phyloP scores from a whole-genome alignment of 345 rosid genomes.

The Sonneratia alba region DNA sequence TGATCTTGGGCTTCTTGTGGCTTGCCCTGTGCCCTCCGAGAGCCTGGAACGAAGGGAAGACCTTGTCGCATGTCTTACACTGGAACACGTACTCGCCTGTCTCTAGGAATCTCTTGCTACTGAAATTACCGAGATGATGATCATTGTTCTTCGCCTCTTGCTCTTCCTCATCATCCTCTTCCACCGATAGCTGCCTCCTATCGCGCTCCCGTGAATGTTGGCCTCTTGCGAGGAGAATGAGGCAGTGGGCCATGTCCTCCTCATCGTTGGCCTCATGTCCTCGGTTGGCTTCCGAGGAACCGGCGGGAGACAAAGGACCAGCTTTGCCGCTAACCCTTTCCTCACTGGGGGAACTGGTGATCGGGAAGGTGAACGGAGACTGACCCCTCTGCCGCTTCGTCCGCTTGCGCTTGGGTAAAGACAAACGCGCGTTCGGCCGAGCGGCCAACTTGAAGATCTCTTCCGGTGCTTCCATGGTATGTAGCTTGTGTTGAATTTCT shows the following conservation, averaged over 20 bases:
- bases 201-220: constrained; percentile 18
- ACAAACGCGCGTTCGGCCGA: background rate
- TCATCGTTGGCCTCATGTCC: constrained; percentile 47
- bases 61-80: constrained; percentile 84
- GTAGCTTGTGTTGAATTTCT: background rate
- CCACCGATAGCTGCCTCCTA: background rate
- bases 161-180: background rate
- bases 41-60: constrained; percentile 92
- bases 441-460: background rate
- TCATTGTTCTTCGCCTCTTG: background rate
- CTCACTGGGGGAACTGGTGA: constrained; percentile 15
- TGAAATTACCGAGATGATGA: constrained; percentile 34
- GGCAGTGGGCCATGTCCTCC: constrained; percentile 84
- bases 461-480: constrained; percentile 1
- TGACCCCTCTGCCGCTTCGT: constrained; percentile 64
- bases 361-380: constrained; percentile 44
- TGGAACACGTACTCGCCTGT: constrained; percentile 76
- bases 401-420: constrained; percentile 57
- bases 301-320: background rate
- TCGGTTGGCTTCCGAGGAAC: constrained; percentile 5
- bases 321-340: background rate
- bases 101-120: constrained; percentile 61
- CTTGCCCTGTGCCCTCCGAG: constrained; percentile 97
- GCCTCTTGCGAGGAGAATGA: constrained; percentile 80
- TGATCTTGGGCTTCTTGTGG: constrained; percentile 73